Evolutionary conservation across 495 filamentous ascomycete genomes (phyloP).

Genomic region (Delitschia confertaspora): DNA sequence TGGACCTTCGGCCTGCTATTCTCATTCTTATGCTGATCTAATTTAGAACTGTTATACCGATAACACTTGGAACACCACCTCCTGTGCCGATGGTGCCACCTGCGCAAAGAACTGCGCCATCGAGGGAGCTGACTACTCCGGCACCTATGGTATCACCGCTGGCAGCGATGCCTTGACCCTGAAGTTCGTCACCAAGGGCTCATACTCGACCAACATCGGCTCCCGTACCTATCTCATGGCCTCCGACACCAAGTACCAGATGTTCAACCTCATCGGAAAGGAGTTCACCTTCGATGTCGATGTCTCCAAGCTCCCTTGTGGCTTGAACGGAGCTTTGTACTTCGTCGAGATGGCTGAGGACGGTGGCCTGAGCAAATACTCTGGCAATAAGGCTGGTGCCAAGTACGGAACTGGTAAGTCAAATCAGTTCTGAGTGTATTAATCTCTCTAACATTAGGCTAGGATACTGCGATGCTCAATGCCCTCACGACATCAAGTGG

Average conservation of each 20-base stretch:
- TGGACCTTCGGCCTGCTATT: no score
- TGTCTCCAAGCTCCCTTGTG: constrained; percentile 53
- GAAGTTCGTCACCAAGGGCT: constrained; percentile 28
- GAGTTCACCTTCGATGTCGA: constrained; percentile 61
- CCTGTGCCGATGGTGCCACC: constrained; percentile 33
- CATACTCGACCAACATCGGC: constrained; percentile 34
- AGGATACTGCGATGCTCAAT: constrained; percentile 64
- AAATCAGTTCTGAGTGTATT: neutral
- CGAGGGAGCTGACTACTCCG: constrained; percentile 32
- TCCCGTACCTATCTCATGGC: constrained; percentile 58
- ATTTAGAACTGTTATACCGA: constrained; percentile 35
- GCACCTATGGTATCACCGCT: constrained; percentile 34
- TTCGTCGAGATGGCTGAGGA: constrained; percentile 53
- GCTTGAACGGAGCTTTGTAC: constrained; percentile 63
- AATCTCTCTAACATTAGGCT: neutral
- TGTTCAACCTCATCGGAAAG: constrained; percentile 49
- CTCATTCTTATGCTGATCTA: no score
- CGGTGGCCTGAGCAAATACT: constrained; percentile 44
- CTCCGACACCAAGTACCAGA: constrained; percentile 49
- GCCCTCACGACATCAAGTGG: constrained; percentile 44
- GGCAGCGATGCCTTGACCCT: constrained; percentile 30
- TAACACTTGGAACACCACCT: constrained; percentile 32
- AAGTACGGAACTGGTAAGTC: constrained; percentile 49
- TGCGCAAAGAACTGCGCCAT: constrained; percentile 39
- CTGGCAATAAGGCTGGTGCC: constrained; percentile 51